Evolutionary conservation across 148 eudicot species (phyloP).

Genomic region (Nepenthes mirabilis): DNA sequence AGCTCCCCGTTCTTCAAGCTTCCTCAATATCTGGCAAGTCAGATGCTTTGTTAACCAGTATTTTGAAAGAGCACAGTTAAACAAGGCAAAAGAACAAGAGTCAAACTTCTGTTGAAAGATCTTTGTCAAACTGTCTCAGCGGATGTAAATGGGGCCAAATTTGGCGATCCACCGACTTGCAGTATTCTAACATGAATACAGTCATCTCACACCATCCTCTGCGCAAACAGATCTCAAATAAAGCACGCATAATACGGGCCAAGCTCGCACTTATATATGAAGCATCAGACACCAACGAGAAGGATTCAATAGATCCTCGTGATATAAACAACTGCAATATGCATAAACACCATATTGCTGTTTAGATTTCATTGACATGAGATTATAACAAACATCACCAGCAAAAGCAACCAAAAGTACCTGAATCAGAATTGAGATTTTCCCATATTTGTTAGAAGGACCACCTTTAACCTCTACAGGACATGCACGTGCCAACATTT

Average conservation of each 20-base stretch:
- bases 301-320: constrained; percentile 71
- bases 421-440: constrained; percentile 96
- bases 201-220: constrained; percentile 99
- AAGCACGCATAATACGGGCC: constrained; percentile 94
- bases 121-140: constrained; percentile 88
- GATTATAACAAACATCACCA: constrained; percentile 3
- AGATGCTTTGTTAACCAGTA: neutral
- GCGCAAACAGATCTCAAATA: constrained; percentile 95
- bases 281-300: constrained; percentile 97
- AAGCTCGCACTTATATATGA: constrained; percentile 97
- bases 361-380: neutral
- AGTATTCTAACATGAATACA: constrained; percentile 79
- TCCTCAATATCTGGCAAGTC: constrained; percentile 61
- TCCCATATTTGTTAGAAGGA: constrained; percentile 86
- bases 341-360: constrained; percentile 1
- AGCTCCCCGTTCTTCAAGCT: constrained; percentile 87
- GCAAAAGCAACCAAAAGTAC: constrained; percentile 15
- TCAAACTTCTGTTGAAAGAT: constrained; percentile 71
- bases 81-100: constrained; percentile 5
- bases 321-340: constrained; percentile 73
- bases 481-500: constrained; percentile 60
- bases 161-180: constrained; percentile 99
- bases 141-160: constrained; percentile 99
- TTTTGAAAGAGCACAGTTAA: neutral
- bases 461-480: constrained; percentile 95